Evolutionary conservation across 441 rosid species (phyloP).

Genomic region (Gossypium schwendimanii): DNA sequence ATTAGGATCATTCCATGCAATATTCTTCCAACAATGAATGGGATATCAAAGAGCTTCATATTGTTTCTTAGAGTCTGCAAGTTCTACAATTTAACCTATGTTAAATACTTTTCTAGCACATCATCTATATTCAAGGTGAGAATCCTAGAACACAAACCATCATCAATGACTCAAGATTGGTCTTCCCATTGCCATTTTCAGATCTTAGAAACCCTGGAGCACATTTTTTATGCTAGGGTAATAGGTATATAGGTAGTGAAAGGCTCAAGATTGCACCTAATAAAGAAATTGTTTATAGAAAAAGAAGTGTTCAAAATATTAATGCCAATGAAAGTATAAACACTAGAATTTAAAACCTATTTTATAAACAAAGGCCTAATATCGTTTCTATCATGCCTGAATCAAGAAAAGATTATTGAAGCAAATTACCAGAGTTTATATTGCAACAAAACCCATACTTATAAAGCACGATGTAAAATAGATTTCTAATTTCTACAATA

Average conservation of each 20-base stretch:
- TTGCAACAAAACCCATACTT: not conserved
- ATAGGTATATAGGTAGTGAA: not conserved
- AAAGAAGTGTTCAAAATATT: not conserved
- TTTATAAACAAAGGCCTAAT: not conserved
- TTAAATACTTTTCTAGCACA: too few relatives aligned
- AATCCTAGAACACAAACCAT: not conserved
- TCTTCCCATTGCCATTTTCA: not conserved
- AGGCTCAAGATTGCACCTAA: not conserved
- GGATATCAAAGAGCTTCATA: too few relatives aligned
- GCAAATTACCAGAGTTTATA: not conserved
- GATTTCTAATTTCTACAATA: not conserved
- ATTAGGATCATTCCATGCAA: not conserved
- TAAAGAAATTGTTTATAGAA: not conserved
- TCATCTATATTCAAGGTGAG: not conserved
- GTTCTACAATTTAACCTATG: too few relatives aligned
- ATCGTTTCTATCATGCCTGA: slow-evolving; percentile 5
- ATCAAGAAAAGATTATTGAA: not conserved
- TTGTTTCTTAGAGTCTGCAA: too few relatives aligned
- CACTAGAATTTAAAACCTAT: not conserved
- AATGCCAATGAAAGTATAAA: not conserved
- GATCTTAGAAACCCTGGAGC: not conserved
- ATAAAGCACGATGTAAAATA: not conserved
- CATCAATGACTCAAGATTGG: not conserved
- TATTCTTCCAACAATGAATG: not conserved
- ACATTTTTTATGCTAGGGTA: not conserved